Evolutionary conservation across 768 basidiomycete species (phyloP), one percentile per base, ranked within the genome.

Genomic region (Lyophyllum decastes): DNA sequence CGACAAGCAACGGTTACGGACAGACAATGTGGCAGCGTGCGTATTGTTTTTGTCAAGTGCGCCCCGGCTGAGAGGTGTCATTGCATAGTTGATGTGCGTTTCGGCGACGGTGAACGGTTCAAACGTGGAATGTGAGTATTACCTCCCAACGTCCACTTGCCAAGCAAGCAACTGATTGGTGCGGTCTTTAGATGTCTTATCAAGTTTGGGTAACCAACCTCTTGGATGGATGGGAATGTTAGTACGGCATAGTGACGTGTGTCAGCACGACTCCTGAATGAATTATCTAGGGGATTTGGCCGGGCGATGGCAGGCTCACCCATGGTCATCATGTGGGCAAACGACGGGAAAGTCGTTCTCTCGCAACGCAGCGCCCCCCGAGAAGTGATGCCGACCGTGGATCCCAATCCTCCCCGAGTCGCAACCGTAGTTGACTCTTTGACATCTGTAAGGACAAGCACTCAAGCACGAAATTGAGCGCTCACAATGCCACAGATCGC

Each of bases 251-350:
- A 34, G 19, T 21, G 38, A 25, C 40, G 38, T 55, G 3, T 30
- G 17, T 45, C 26, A n/a, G 30, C 2, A 24, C 48, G 19, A 12
- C 19, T n/a, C 49, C 53, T 43, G 24, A 56, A 50, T 30, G 26
- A n/a, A 4, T 49, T 46, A 22, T 63, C 10, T 63, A 88, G 86
- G 66, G 87, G 87, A 4, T 88, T 85, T 63, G 87, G 87, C 22
- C 61, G 57, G 9, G 62, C 69, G 55, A 87, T 88, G 87, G 67
- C 76, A 1, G 73, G 78, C 61, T 73, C 79, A 6, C 80, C 84
- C 0, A 89, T 92, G 87, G 85, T 92, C 57, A 85, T 90, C 27
- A 82, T 85, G 77, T 92, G 89, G 89, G 73, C 81, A 7, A 87
- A 89, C 14, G 83, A 88, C 61, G 84, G 85, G 10, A 68, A 76